phyloP scores from a whole-genome alignment of 83 land plant genomes.

The Isoetes engelmannii region DNA sequence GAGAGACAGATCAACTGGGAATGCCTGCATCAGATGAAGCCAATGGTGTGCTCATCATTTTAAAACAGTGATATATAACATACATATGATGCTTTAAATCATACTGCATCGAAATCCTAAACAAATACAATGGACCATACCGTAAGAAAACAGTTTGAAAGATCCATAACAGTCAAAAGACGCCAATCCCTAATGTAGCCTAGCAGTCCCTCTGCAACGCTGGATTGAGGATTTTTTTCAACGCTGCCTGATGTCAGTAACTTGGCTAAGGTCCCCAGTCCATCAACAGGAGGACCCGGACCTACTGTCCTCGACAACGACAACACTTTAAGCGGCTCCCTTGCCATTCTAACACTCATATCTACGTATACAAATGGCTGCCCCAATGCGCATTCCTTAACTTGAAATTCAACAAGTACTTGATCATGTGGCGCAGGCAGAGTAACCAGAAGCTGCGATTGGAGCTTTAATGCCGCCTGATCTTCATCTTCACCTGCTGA shows the following conservation, averaged over 20 bases:
- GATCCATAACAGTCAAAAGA: constrained; percentile 47
- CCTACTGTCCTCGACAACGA: constrained; percentile 53
- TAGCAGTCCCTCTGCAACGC: constrained; percentile 28
- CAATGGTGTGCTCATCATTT: neutral
- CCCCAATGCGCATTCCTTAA: constrained; percentile 13
- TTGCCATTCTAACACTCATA: constrained; percentile 63
- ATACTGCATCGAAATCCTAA: neutral
- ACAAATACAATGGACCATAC: constrained; percentile 27
- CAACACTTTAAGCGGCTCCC: constrained; percentile 67
- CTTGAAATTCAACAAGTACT: constrained; percentile 31
- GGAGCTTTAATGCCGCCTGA: constrained; percentile 82
- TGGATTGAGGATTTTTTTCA: constrained; percentile 14
- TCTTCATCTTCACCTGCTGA: constrained; percentile 89
- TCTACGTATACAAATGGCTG: constrained; percentile 38
- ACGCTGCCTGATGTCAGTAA: constrained; percentile 43
- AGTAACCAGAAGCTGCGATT: constrained; percentile 91
- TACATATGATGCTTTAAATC: neutral
- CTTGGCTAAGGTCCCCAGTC: constrained; percentile 62
- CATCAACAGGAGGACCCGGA: constrained; percentile 83
- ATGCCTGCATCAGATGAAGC: constrained; percentile 43
- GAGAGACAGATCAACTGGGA: constrained; percentile 69
- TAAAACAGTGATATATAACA: neutral
- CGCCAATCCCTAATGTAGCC: constrained; percentile 59
- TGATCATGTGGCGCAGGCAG: constrained; percentile 80
- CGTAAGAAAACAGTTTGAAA: constrained; percentile 58